Evolutionary conservation across 495 filamentous ascomycete genomes (phyloP), one percentile per base, ranked within the genome.

Genomic region (Sabuloglossum arenarium): DNA sequence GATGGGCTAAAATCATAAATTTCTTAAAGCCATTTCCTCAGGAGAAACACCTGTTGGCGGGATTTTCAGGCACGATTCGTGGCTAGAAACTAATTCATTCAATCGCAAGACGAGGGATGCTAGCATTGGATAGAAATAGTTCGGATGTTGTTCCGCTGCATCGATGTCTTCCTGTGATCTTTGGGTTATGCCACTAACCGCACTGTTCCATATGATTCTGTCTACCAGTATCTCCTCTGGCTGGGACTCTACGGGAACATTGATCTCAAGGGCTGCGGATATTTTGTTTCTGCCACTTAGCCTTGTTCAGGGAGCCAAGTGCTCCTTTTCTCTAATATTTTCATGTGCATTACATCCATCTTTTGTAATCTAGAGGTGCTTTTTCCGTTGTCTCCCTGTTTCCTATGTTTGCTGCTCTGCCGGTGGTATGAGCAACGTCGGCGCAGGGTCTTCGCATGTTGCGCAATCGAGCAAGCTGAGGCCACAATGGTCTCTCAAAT

Each of bases 1-100:
- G 57, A 59, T 32, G 29, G 53, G 11, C 30, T 59, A 11, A 59
- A 59, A 25, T 59, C 57, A 58, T 59, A 57, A 34, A 30, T 6
- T 10, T 19, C 23, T 19, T 23, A 14, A 0, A 23, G 27, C 3
- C 16, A 45, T 21, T 30, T 12, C 14, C 24, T 30, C 21, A 6
- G 10, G 10, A 24, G 29, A 31, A 6, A 21, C 24, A 21, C n/a
- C 1, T 10, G n/a, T 21, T 43, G 16, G 19, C n/a, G 5, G 0
- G 39, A 43, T 43, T 43, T 43, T 12, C 19, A 5, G 39, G 10
- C 39, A 43, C 39, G 19, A 21, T 43, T 43, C n/a, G n/a, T 21
- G n/a, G 39, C 47, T 29, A 51, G 23, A 11, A 5, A 11, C 47
- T 51, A 24, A 19, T 28, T 12, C 47, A 1, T 28, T 51, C 16